Base-by-base conservation (phyloP, 192 early-diverging fungal species). In the Coemansia sp. region DNA sequence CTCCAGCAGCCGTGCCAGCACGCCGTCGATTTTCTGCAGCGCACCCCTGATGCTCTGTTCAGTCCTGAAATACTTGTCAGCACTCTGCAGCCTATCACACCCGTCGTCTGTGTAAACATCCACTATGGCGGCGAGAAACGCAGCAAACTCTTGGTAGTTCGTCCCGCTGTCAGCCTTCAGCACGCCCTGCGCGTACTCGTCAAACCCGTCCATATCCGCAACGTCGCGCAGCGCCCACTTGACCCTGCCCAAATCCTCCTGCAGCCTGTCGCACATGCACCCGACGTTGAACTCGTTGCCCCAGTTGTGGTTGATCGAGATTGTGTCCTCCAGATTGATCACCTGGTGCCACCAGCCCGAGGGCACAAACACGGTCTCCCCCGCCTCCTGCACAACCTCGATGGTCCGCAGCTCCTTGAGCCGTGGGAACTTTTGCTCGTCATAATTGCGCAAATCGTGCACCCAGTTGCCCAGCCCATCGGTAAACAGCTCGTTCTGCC, bases 241-340 rank as follows among this genome's bases (percentile, higher is more conserved):
- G 1, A 87, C 84, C 6, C 76, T 72, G 8, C 42, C 54, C 38
- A 86, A 57, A 53, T 86, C 84, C 1, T 25, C 38, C 3, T 40
- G n/a, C 13, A 90, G 67, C 0, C 80, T 80, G 4, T 59, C 59
- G 21, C 78, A 74, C 39, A 84, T 62, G 4, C 59, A 50, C 6
- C 57, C 63, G 17, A 90, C 43, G 50, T 86, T 86, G 38, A 74
- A 81, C 42, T 84, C 83, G 56, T 90, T 88, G 11, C 71, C 62
- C 89, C 89, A 90, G 55, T 90, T 90, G 67, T 86, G 86, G 57
- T 90, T 90, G 61, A 90, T 90, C 6, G 86, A 88, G 34, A 90
- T 86, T 0, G 86, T 86, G 33, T 83, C 79, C 37, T 84, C 85
- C 43, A 85, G 70, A 34, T 90, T 90, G 44, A 75, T 71, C 11